These are phyloP conservation scores for Hanseniaspora pseudoguilliermondii DNA, from an alignment of 805 yeast genomes.

Conservation along the genomic window DNA sequence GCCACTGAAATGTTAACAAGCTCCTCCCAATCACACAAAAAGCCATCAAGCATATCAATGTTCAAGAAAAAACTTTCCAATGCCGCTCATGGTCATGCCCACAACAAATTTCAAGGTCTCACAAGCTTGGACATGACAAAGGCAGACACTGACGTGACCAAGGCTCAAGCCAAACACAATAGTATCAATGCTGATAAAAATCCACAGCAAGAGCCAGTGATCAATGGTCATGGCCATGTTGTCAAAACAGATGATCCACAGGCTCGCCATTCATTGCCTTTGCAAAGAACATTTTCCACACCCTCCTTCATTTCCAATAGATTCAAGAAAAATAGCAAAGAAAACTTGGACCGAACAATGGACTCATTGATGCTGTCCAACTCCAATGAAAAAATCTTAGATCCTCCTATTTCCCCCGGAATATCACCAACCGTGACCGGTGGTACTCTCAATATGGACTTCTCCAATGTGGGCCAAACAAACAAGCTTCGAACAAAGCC, in stretches of 20 bases:
- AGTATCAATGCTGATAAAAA: neutral
- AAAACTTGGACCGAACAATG: neutral
- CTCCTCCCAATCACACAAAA: neutral
- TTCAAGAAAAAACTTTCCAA: slow-evolving; percentile 5
- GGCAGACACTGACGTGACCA: neutral
- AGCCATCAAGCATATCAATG: slow-evolving; percentile 3
- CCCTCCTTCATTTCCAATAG: slow-evolving; percentile 9
- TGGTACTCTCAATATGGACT: neutral
- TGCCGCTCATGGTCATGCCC: neutral
- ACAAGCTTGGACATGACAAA: neutral
- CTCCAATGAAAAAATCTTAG: neutral
- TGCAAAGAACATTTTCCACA: slow-evolving; percentile 10
- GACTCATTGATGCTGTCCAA: neutral
- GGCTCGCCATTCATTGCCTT: neutral
- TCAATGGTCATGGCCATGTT: neutral
- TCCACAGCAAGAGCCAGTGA: neutral
- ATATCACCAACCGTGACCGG: neutral
- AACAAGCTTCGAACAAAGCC: neutral
- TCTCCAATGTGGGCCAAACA: neutral
- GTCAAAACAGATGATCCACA: neutral
- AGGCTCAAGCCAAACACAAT: too few relatives aligned
- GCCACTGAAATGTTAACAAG: neutral
- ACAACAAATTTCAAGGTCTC: neutral
- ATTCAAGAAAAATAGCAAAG: slow-evolving; percentile 1
- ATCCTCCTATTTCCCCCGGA: neutral